Percentiles rank a stretch among this genome's conserved stretches.
Evolutionary conservation across 1,284 basidiomycete species (phyloP).

Genomic region (Microstroma glucosiphilum): DNA sequence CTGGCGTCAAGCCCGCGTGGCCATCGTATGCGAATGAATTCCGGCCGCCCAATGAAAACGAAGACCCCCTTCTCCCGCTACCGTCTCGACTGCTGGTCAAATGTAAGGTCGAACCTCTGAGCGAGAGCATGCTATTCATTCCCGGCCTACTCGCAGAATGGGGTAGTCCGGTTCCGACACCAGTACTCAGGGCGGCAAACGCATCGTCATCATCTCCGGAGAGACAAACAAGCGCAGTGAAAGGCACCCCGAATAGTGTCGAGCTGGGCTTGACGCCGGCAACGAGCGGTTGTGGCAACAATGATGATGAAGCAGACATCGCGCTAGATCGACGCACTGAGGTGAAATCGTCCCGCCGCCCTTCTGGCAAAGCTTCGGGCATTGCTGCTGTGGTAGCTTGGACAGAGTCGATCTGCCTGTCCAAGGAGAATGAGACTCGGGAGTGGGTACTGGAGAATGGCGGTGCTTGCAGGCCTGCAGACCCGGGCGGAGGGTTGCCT

Average conservation of each 20-base stretch:
- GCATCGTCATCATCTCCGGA: conserved; percentile 65
- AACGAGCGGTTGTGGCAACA: neutral
- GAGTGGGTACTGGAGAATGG: neutral
- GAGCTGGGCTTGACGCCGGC: conserved; percentile 9
- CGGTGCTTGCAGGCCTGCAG: neutral
- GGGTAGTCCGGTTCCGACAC: neutral
- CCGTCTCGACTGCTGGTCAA: neutral
- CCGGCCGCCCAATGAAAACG: neutral
- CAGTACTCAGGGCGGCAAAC: conserved; percentile 52
- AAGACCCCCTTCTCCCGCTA: neutral
- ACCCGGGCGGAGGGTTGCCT: neutral
- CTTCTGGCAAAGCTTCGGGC: too few species aligned
- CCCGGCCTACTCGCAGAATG: neutral
- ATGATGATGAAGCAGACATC: too few species aligned
- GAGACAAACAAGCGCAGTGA: conserved; percentile 70
- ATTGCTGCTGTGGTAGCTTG: neutral
- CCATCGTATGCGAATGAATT: neutral
- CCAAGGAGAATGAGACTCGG: neutral
- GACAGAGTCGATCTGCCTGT: neutral
- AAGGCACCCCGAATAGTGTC: conserved; percentile 65
- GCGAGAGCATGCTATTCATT: neutral
- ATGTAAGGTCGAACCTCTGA: neutral
- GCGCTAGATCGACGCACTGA: too few species aligned
- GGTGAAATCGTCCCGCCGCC: too few species aligned
- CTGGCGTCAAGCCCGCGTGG: neutral